Evolutionary conservation across 106 monocot genomes (phyloP).

Genomic region (Hemerocallis citrina): DNA sequence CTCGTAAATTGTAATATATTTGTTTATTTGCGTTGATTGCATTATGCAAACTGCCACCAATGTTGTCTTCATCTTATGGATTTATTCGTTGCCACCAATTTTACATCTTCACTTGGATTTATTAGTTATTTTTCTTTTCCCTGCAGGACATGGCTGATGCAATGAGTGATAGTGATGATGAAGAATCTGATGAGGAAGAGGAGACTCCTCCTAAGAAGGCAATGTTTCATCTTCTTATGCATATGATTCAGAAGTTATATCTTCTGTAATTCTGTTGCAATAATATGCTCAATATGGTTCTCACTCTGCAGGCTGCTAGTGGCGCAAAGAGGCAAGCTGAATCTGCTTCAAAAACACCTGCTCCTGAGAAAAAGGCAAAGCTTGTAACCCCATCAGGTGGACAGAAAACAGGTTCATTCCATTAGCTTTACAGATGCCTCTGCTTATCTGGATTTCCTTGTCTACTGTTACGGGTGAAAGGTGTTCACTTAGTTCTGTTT

Average conservation of each 20-base stretch:
- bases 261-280: background rate
- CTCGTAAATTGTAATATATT: background rate
- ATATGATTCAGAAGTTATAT: background rate
- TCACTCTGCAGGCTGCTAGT: slow-evolving; percentile 12
- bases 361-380: slow-evolving; percentile 60
- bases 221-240: background rate
- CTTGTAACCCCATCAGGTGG: slow-evolving; percentile 39
- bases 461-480: too few relatives aligned
- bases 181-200: slow-evolving; percentile 24
- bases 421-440: too few relatives aligned
- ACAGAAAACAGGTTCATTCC: slow-evolving; percentile 68
- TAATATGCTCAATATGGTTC: background rate
- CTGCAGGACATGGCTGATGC: slow-evolving; percentile 42
- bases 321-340: slow-evolving; percentile 37
- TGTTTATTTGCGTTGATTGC: too few relatives aligned
- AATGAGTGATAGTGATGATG: slow-evolving; percentile 29
- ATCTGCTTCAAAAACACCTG: slow-evolving; percentile 30
- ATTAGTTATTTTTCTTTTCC: background rate
- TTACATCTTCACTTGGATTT: too few relatives aligned
- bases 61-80: too few relatives aligned
- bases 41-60: too few relatives aligned
- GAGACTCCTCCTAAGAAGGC: slow-evolving; percentile 40
- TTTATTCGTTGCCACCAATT: background rate
- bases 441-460: too few relatives aligned
- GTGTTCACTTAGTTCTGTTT: too few relatives aligned